Evolutionary conservation across 208 protist genomes (phyloP), one percentile per base, ranked within the genome.

Genomic region (Leishmania guyanensis): DNA sequence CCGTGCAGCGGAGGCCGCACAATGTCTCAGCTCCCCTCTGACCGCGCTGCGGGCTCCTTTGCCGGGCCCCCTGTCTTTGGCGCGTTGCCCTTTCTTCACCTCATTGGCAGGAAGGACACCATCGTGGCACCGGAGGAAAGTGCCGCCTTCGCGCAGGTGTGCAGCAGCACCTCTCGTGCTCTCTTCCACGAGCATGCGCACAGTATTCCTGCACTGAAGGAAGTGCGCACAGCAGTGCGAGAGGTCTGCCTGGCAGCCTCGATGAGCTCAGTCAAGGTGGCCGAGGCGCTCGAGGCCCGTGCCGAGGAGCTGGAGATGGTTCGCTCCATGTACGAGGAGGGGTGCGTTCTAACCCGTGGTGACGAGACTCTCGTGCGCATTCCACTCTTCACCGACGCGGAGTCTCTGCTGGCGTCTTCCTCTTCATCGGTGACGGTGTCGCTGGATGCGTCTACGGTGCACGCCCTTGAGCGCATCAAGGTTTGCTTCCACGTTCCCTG

Each of bases 161-260:
- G 92, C 76, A 88, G 88, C 60, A 80, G 86, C 20, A 64, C 86
- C 20, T 88, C 90, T 26, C 85, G 86, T 43, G n/a, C 92, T 29
- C 71, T 94, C 51, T 73, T 86, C 17, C 94, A 97, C 85, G 92
- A 93, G 22, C 94, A 97, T 84, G 93, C 90, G 29, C 94, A 97
- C 87, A 93, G 89, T 81, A 78, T 96, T n/a, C 92, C 94, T 17
- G 84, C 90, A 51, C 82, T 92, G 36, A 85, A 94, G 77, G 84
- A 79, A 62, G 77, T 93, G 53, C 69, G 89, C 4, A 20, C 16
- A 3, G 77, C 86, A 0, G 82, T 96, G 39, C 79, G 87, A 10
- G 78, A 81, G 2, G 90, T 97, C 22, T 88, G 86, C 33, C 81
- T 68, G 69, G 77, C 72, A 5, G 82, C 74, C 39, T 78, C 79